These are phyloP conservation scores for Tephrocybe sp. DNA, from an alignment of 768 basidiomycete species.

Conservation along the genomic window DNA sequence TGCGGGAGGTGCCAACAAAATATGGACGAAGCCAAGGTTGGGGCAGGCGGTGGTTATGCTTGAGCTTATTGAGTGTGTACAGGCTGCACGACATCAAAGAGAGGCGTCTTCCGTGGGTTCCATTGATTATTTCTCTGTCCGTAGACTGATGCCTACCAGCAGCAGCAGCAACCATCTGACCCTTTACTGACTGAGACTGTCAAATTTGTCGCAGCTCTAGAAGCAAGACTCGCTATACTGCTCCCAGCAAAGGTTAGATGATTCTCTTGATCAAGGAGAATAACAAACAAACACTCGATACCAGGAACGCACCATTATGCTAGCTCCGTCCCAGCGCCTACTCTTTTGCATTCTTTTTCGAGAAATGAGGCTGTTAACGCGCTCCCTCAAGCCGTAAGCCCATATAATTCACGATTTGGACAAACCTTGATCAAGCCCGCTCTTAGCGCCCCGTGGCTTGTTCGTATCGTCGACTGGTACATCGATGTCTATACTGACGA, in stretches of 20 bases:
- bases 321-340: slow-evolving; percentile 58
- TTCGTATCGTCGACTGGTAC: slow-evolving; percentile 44
- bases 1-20: slow-evolving; percentile 6
- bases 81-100: slow-evolving; percentile 39
- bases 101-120: slow-evolving; percentile 37
- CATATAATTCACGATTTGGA: not conserved
- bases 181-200: slow-evolving; percentile 26
- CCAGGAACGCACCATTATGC: slow-evolving; percentile 50
- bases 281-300: not conserved
- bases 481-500: slow-evolving; percentile 33
- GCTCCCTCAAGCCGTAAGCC: slow-evolving; percentile 61
- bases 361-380: slow-evolving; percentile 60
- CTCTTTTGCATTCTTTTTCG: slow-evolving; percentile 60
- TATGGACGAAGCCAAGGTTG: slow-evolving; percentile 49
- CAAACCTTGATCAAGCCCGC: slow-evolving; percentile 1
- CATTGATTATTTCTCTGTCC: slow-evolving; percentile 12
- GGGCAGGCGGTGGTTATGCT: slow-evolving; percentile 63
- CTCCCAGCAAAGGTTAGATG: slow-evolving; percentile 57
- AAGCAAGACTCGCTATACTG: slow-evolving; percentile 51
- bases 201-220: slow-evolving; percentile 54
- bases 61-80: slow-evolving; percentile 57
- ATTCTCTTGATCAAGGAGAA: not conserved
- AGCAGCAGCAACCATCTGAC: slow-evolving; percentile 26
- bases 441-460: slow-evolving; percentile 45
- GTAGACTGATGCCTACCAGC: not conserved